Evolutionary conservation across 75 land plant species (phyloP).

Genomic region (Pinus albicaulis): DNA sequence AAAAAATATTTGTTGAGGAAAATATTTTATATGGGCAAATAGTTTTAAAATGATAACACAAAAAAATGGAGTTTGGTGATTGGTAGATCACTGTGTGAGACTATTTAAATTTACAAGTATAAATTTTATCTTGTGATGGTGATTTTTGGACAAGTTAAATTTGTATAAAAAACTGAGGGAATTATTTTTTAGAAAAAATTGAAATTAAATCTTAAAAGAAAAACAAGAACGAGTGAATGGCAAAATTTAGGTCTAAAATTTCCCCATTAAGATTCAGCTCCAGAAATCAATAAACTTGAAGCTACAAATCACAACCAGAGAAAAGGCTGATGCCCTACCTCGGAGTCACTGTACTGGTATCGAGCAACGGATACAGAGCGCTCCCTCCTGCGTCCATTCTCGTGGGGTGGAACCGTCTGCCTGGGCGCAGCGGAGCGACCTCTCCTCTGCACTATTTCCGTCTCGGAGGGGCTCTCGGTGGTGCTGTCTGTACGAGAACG

Average conservation of each 20-base stretch:
- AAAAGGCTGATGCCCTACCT: slow-evolving; percentile 3
- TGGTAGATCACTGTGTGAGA: too few relatives aligned
- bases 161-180: too few relatives aligned
- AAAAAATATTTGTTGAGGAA: too few relatives aligned
- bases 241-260: not conserved
- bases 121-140: too few relatives aligned
- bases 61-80: too few relatives aligned
- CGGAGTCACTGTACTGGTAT: slow-evolving; percentile 7
- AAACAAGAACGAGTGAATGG: not conserved
- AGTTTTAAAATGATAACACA: too few relatives aligned
- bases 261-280: not conserved
- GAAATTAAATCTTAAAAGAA: too few relatives aligned
- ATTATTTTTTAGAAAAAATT: too few relatives aligned
- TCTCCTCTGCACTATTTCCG: slow-evolving; percentile 11
- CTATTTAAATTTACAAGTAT: too few relatives aligned
- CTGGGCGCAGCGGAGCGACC: slow-evolving; percentile 20
- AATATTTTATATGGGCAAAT: too few relatives aligned
- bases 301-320: too few relatives aligned
- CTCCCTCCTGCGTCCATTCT: slow-evolving; percentile 15
- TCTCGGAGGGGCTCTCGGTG: not conserved
- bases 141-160: too few relatives aligned
- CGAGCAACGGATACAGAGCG: slow-evolving; percentile 28
- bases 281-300: not conserved
- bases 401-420: not conserved
- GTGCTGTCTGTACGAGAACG: not conserved